These are phyloP conservation scores for Capronia epimyces DNA, from an alignment of 2,329 filamentous ascomycete species.

Conservation along the genomic window DNA sequence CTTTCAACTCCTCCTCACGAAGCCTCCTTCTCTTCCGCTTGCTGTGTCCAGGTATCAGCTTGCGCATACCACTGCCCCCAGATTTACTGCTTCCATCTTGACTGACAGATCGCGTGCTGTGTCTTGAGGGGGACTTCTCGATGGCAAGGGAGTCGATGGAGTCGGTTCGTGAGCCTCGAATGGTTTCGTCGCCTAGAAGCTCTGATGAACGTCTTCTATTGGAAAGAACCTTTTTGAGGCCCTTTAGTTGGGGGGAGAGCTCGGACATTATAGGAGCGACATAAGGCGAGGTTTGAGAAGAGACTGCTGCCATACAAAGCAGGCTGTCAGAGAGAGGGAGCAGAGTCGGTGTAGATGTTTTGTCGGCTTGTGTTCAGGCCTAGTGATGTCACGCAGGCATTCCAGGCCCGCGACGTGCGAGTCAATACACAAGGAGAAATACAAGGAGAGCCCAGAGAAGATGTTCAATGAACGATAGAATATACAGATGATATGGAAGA, in stretches of 20 bases:
- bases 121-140: constrained; percentile 32
- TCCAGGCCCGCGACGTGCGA: background rate
- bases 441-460: background rate
- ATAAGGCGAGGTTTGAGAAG: constrained; percentile 21
- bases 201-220: constrained; percentile 35
- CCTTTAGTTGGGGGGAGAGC: constrained; percentile 31
- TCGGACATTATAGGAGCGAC: constrained; percentile 25
- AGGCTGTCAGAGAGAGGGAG: background rate
- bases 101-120: constrained; percentile 35
- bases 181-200: constrained; percentile 29
- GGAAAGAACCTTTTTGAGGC: constrained; percentile 35
- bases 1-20: constrained; percentile 27
- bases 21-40: constrained; percentile 42
- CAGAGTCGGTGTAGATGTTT: background rate
- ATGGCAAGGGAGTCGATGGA: constrained; percentile 38
- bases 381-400: constrained; percentile 1
- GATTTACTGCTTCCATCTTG: constrained; percentile 39
- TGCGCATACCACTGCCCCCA: constrained; percentile 46
- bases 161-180: constrained; percentile 30
- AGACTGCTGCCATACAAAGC: constrained; percentile 24
- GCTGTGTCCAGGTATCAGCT: constrained; percentile 43
- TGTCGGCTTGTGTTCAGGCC: background rate
- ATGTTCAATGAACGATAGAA: background rate
- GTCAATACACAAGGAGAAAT: background rate
- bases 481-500: background rate